phyloP scores from a whole-genome alignment of 2,329 filamentous ascomycete species.

The Ophiocordyceps robertsii region DNA sequence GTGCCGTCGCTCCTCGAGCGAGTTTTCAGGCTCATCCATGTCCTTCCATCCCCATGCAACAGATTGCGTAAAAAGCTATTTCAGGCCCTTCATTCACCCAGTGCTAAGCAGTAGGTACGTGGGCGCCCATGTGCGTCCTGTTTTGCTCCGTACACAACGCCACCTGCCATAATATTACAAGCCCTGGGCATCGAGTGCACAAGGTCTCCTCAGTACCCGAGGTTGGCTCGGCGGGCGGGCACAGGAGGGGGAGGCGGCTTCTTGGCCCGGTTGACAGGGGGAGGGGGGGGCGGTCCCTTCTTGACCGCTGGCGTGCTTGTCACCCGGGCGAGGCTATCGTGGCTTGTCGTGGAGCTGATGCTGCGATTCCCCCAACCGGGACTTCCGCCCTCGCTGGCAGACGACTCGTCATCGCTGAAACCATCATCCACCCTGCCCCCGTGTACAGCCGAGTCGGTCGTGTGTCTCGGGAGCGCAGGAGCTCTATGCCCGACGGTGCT shows the following conservation, averaged over 20 bases:
- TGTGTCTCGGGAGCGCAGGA: constrained; percentile 30
- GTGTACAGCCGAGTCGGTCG: constrained; percentile 19
- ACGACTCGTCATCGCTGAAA: constrained; percentile 37
- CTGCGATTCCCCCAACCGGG: constrained; percentile 37
- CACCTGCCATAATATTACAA: neutral
- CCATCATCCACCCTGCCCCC: constrained; percentile 25
- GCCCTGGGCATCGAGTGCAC: neutral
- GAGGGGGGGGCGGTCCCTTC: constrained; percentile 41
- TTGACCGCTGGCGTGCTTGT: constrained; percentile 21
- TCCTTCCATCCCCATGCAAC: too few species aligned
- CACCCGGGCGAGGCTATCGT: constrained; percentile 29
- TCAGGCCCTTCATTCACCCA: too few species aligned
- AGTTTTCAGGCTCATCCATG: too few species aligned
- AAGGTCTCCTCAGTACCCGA: constrained; percentile 3
- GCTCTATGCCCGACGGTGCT: constrained; percentile 9
- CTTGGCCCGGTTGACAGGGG: constrained; percentile 32
- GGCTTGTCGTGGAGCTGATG: constrained; percentile 42
- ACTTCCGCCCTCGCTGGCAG: constrained; percentile 35
- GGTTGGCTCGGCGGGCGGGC: constrained; percentile 16
- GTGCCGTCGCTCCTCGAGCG: too few species aligned
- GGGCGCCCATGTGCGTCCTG: neutral
- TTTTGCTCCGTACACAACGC: neutral
- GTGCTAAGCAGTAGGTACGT: neutral
- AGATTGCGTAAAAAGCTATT: too few species aligned
- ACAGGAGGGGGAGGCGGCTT: constrained; percentile 23